These are phyloP conservation scores for Candida palmyrensis DNA, from an alignment of 805 yeast genomes.

Conservation along the genomic window DNA sequence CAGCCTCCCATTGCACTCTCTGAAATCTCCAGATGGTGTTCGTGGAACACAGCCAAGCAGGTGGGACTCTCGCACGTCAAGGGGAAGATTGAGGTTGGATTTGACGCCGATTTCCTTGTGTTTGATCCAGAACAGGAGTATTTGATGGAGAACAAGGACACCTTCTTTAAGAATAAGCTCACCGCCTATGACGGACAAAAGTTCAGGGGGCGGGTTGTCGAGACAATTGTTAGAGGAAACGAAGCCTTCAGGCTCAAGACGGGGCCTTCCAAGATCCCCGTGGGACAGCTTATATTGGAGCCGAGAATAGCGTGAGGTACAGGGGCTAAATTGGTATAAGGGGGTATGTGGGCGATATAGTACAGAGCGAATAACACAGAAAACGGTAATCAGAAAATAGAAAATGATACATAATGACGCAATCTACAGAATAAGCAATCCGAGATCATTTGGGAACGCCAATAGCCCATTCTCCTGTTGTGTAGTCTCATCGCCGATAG, in stretches of 20 bases:
- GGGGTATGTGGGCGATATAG: not conserved
- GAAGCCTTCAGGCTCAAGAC: constrained; percentile 52
- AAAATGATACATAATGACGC: too few species aligned
- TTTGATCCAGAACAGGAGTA: constrained; percentile 62
- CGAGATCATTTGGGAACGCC: too few species aligned
- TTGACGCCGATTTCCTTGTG: constrained; percentile 83
- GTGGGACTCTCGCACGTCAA: constrained; percentile 70
- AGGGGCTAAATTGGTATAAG: not conserved
- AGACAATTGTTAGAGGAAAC: constrained; percentile 75
- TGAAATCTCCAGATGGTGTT: constrained; percentile 77
- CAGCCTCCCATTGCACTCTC: constrained; percentile 45
- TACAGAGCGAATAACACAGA: not conserved
- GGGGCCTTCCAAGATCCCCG: constrained; percentile 53
- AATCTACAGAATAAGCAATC: too few species aligned
- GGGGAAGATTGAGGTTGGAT: constrained; percentile 69
- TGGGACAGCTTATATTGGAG: constrained; percentile 58
- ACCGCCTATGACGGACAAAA: constrained; percentile 79
- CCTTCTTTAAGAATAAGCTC: constrained; percentile 78
- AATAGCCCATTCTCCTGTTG: too few species aligned
- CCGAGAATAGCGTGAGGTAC: constrained; percentile 36
- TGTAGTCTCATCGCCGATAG: too few species aligned
- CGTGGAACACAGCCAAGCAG: constrained; percentile 78
- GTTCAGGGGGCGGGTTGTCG: constrained; percentile 69
- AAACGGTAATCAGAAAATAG: not conserved
- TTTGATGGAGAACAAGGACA: constrained; percentile 47